phyloP scores from a whole-genome alignment of 192 early-diverging fungal species.

The Blastocladiella britannica region DNA sequence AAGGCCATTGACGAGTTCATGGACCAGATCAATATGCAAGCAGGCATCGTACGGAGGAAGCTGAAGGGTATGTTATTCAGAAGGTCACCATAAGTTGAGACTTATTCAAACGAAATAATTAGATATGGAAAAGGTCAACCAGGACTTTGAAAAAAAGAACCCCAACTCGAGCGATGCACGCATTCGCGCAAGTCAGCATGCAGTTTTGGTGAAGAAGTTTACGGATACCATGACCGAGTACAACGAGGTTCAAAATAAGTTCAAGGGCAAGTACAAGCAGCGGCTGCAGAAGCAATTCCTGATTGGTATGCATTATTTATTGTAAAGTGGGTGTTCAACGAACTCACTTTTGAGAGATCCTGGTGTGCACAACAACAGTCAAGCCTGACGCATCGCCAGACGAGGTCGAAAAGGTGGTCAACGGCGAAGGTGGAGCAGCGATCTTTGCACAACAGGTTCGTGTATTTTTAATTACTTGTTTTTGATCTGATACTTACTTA shows the following conservation, averaged over 20 bases:
- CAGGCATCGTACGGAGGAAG: background rate
- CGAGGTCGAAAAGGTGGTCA: slow-evolving; percentile 52
- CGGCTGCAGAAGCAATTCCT: slow-evolving; percentile 62
- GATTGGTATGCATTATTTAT: slow-evolving; percentile 34
- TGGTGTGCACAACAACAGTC: slow-evolving; percentile 21
- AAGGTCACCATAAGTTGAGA: no score
- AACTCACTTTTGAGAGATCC: background rate
- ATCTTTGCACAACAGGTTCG: slow-evolving; percentile 66
- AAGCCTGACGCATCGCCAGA: slow-evolving; percentile 55
- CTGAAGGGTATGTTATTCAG: background rate
- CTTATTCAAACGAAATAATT: no score
- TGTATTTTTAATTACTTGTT: background rate
- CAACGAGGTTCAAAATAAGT: slow-evolving; percentile 54
- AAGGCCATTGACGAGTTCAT: background rate
- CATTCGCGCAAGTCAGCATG: slow-evolving; percentile 8
- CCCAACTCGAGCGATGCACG: background rate
- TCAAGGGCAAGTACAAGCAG: slow-evolving; percentile 63
- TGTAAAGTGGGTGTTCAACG: background rate
- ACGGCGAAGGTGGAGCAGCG: slow-evolving; percentile 45
- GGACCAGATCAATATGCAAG: background rate
- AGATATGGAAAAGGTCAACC: background rate
- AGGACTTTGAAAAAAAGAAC: background rate
- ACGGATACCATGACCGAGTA: slow-evolving; percentile 49
- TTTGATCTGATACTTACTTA: background rate
- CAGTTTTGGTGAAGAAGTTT: slow-evolving; percentile 33